Percentiles rank a stretch among this genome's conserved stretches.
Conservation (phyloP, 306 rosid genomes). For the Pachyrhizus erosus region DNA sequence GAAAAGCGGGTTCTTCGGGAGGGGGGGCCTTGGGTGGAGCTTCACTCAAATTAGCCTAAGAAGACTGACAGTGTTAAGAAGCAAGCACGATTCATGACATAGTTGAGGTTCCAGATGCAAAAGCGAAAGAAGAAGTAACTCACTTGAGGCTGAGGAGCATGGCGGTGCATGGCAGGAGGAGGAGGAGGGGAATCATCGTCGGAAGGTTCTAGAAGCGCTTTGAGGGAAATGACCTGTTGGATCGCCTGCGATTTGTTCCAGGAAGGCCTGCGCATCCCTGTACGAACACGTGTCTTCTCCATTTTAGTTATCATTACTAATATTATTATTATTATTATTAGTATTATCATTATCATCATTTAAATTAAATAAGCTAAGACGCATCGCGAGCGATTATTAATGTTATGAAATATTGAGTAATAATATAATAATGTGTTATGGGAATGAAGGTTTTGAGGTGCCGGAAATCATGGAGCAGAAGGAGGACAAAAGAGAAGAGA, state of each 20-base stretch:
- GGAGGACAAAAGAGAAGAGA: slow-evolving; percentile 30
- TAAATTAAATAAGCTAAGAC: no score
- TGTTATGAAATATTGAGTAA: not conserved
- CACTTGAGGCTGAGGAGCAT: slow-evolving; percentile 11
- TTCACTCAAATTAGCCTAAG: slow-evolving; percentile 56
- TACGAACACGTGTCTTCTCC: slow-evolving; percentile 73
- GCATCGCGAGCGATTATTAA: slow-evolving; percentile 7
- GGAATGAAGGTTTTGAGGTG: slow-evolving; percentile 45
- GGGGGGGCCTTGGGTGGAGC: slow-evolving; percentile 50
- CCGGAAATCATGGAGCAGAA: slow-evolving; percentile 61
- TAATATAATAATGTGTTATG: not conserved
- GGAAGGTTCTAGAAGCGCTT: slow-evolving; percentile 89
- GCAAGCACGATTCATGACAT: not conserved
- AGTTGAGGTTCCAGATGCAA: slow-evolving; percentile 16
- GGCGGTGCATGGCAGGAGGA: slow-evolving; percentile 47
- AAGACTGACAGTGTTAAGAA: not conserved
- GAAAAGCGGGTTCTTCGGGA: slow-evolving; percentile 55
- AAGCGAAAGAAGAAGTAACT: not conserved
- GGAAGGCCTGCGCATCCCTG: slow-evolving; percentile 99
- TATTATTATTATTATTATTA: no score
- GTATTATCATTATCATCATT: no score
- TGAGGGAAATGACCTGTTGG: slow-evolving; percentile 97
- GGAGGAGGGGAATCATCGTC: slow-evolving; percentile 71
- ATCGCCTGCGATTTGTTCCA: slow-evolving; percentile 99
- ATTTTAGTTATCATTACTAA: not conserved